Evolutionary conservation across 169 alveolate genomes (phyloP).

Genomic region (Pseudocohnilembus persalinus): DNA sequence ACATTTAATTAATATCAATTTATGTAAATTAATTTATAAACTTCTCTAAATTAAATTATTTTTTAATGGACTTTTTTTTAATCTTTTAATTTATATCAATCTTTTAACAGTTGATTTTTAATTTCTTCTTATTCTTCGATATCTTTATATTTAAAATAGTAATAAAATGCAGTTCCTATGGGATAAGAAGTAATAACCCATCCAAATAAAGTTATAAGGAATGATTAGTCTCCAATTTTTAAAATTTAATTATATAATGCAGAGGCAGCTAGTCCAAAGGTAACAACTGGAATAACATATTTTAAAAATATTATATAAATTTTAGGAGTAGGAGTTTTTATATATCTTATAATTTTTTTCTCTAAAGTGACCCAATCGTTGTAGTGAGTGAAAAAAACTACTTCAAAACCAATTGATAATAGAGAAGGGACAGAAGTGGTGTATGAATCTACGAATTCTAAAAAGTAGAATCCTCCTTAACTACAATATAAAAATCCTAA

Average conservation of each 20-base stretch:
- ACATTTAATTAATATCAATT: too few species aligned
- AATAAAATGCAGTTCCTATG: slow-evolving; percentile 10
- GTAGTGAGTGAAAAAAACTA: slow-evolving; percentile 11
- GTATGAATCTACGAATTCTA: slow-evolving; percentile 32
- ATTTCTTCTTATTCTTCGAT: background rate
- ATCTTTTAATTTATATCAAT: too few species aligned
- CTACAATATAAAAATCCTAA: slow-evolving; percentile 27
- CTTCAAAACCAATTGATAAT: slow-evolving; percentile 27
- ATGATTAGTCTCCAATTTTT: background rate
- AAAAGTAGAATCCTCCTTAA: slow-evolving; percentile 30
- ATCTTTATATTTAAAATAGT: slow-evolving; percentile 17
- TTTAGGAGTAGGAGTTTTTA: slow-evolving; percentile 8
- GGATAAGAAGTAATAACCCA: slow-evolving; percentile 38
- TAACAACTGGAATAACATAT: slow-evolving; percentile 13
- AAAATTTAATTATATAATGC: slow-evolving; percentile 7
- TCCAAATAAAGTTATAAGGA: slow-evolving; percentile 18
- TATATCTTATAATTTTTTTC: background rate
- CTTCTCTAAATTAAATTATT: too few species aligned
- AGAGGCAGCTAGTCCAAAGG: background rate
- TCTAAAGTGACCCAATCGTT: slow-evolving; percentile 14
- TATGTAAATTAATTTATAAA: too few species aligned
- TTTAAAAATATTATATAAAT: slow-evolving; percentile 21
- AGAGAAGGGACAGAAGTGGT: slow-evolving; percentile 28
- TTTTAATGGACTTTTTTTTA: background rate
- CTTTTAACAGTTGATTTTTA: too few species aligned